These are phyloP conservation scores for Herpotrichia juniperi DNA, from an alignment of 2,329 filamentous ascomycete species.

Conservation along the genomic window DNA sequence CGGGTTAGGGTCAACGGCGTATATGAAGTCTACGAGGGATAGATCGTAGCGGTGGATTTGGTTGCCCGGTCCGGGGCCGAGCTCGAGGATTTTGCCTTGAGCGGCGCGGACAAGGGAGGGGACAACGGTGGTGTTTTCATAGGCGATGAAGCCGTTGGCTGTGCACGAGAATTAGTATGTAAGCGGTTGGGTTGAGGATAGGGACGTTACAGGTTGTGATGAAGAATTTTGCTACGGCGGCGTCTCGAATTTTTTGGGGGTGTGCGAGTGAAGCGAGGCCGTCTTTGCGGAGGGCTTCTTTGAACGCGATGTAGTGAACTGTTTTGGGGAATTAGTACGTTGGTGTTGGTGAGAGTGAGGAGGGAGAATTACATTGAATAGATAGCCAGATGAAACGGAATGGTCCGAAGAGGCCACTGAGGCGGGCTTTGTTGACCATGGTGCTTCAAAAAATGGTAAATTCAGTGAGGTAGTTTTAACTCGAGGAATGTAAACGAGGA, in stretches of 20 bases:
- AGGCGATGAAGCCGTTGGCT: conserved; percentile 14
- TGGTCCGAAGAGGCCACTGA: conserved; percentile 1
- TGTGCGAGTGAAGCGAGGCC: neutral
- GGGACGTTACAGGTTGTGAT: conserved; percentile 2
- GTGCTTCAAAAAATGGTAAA: neutral
- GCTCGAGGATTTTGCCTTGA: conserved; percentile 15
- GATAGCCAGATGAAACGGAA: conserved; percentile 6
- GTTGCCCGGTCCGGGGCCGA: conserved; percentile 16
- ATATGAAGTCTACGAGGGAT: conserved; percentile 7
- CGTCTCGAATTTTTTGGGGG: conserved; percentile 2
- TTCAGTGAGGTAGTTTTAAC: neutral
- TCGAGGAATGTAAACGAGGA: neutral
- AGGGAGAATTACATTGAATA: conserved; percentile 6
- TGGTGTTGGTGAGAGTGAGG: neutral
- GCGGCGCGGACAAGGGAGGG: conserved; percentile 11
- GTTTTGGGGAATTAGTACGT: neutral
- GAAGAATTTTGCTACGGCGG: conserved; percentile 5
- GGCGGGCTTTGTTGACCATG: neutral
- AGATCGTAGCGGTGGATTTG: conserved; percentile 14
- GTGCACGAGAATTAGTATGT: conserved; percentile 5
- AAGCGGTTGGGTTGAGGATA: neutral
- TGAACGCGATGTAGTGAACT: conserved; percentile 3
- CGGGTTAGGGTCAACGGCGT: conserved; percentile 12
- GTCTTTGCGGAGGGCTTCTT: conserved; percentile 7
- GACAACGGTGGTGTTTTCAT: conserved; percentile 14